Base-by-base conservation (phyloP, 108 stramenopile genomes). In the Fistulifera pelliculosa region DNA sequence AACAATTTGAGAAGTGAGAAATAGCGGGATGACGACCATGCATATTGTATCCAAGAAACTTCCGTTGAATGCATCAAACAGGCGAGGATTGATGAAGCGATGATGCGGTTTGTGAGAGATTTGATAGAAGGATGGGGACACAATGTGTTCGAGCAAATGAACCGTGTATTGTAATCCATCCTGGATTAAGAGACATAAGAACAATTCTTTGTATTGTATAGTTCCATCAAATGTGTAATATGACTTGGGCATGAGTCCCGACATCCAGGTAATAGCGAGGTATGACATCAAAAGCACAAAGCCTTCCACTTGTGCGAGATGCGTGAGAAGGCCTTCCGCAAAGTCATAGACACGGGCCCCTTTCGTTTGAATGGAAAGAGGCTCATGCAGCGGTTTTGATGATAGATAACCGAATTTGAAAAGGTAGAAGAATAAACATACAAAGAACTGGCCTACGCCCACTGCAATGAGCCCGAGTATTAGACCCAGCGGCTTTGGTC, bases 61-160 rank as follows among this genome's bases (percentile, higher is more conserved):
- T 5, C 93, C 95, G 61, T 93, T 87, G 58, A 96, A 96, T 15
- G 95, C 95, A 70, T 96, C 90, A 66, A 96, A 96, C 15, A 96
- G 49, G 19, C 86, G 81, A 1, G 95, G 95, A 69, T 93, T 93
- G 67, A 85, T 94, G 63, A 93, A 94, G 65, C 68, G 69, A 61
- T 96, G 95, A 71, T 96, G 95, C 1, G 95, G 92, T 57, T 96
- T 94, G 78, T 96, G 95, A 19, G 91, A 91, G 23, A 72, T 66
- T 56, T 69, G 65, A 59, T 96, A 96, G 54, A 94, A 69, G 27
- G 69, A 60, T 26, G 90, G 87, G 18, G 79, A 79, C 4, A 80
- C 69, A 44, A 58, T 43, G 55, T 96, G 95, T 56, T 96, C 95
- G 17, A 92, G 26, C 27, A 68, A 65, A 62, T 96, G 95, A 80